These are phyloP conservation scores for Laburnicola sp. DNA, from an alignment of 2,329 filamentous ascomycete genomes.

Conservation along the genomic window DNA sequence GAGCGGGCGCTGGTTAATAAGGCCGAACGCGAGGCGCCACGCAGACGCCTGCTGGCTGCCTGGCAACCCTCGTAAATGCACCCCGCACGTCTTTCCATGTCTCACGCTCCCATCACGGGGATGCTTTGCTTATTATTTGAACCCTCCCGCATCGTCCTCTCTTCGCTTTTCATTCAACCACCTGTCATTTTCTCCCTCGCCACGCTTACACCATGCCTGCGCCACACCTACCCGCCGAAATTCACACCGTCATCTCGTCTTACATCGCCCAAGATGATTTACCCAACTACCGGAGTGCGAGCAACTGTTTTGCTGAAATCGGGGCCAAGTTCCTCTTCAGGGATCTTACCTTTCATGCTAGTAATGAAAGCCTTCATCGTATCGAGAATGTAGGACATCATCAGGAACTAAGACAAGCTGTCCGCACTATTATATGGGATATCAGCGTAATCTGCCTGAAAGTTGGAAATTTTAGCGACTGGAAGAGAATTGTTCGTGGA, in stretches of 20 bases:
- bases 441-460: background rate
- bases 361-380: background rate
- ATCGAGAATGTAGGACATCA: background rate
- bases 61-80: background rate
- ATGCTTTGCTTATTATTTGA: background rate
- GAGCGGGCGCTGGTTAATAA: background rate
- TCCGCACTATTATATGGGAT: background rate
- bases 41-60: background rate
- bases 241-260: conserved; percentile 1
- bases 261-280: background rate
- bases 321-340: background rate
- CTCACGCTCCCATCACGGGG: background rate
- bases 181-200: too few relatives aligned
- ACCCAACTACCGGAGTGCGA: background rate
- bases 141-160: background rate
- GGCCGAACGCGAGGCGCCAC: background rate
- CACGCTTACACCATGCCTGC: background rate
- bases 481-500: background rate
- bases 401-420: background rate
- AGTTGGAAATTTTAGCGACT: background rate
- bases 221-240: conserved; percentile 1
- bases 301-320: background rate
- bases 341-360: background rate
- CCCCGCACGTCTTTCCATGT: background rate
- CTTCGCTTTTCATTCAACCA: background rate